Percentiles rank a stretch among this genome's conserved stretches.
These are phyloP conservation scores for Candida labiduridarum DNA, from an alignment of 1,139 yeast species.

Conservation along the genomic window DNA sequence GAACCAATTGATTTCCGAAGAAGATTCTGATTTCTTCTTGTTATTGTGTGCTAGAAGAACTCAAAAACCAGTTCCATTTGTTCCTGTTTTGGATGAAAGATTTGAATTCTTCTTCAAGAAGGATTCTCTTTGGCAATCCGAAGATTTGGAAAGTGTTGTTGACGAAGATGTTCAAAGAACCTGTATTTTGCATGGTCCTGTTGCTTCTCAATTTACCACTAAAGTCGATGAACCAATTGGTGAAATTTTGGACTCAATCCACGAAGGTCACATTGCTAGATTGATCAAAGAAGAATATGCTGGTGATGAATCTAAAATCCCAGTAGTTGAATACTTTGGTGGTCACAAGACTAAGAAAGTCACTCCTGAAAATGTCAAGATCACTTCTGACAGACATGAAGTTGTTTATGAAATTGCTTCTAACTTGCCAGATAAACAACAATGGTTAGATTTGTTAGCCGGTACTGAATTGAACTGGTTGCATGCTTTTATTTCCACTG, in stretches of 20 bases:
- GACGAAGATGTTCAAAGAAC: constrained; percentile 97
- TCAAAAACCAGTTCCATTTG: constrained; percentile 98
- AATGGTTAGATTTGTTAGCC: constrained; percentile 83
- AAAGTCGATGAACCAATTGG: constrained; percentile 90
- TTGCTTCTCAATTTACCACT: constrained; percentile 91
- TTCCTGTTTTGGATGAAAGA: constrained; percentile 91
- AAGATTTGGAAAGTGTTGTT: constrained; percentile 93
- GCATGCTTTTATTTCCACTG: constrained; percentile 81
- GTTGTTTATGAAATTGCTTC: constrained; percentile 45
- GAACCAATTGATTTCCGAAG: constrained; percentile 86
- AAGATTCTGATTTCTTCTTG: constrained; percentile 92
- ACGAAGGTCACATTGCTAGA: constrained; percentile 81
- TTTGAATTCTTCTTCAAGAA: constrained; percentile 96
- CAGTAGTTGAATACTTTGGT: constrained; percentile 88
- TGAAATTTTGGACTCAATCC: constrained; percentile 84
- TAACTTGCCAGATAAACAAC: constrained; percentile 47
- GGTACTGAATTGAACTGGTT: constrained; percentile 86
- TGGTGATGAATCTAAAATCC: constrained; percentile 71
- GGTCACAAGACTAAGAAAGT: constrained; percentile 50
- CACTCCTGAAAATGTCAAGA: constrained; percentile 34
- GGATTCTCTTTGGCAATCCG: constrained; percentile 99
- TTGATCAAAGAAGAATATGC: constrained; percentile 70
- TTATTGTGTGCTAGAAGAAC: constrained; percentile 78
- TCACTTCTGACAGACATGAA: constrained; percentile 30
- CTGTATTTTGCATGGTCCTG: constrained; percentile 98